Evolutionary conservation across 2,329 filamentous ascomycete genomes (phyloP), one percentile per base, ranked within the genome.

Genomic region (Elsinoe australis): DNA sequence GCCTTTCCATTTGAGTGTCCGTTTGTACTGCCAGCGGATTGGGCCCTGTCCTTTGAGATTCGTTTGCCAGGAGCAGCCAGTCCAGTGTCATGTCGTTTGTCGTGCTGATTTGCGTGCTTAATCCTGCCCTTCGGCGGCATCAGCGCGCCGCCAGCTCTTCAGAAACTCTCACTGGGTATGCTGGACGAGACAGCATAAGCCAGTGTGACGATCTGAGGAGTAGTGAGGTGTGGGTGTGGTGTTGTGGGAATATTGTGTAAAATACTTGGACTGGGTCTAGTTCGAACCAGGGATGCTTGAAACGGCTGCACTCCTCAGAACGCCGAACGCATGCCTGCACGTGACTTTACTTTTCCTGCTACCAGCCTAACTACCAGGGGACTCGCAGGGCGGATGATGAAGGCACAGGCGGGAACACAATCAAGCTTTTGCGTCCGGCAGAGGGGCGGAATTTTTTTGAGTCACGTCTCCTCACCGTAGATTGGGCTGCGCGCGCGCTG

Each of bases 81-180:
- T 63, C 87, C 87, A 82, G 86, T 88, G 71, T 95, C 88, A 71
- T 94, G 84, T 67, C 84, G 80, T 58, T 67, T 71, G 64, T 71
- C 67, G 61, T 69, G 68, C 64, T 66, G 63, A 62, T 69, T 68
- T 61, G 68, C 63, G 57, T 59, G 58, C 63, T 64, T 65, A 59
- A 60, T 63, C 60, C 67, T 69, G 60, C 59, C 61, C 63, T 68
- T 70, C 56, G 67, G 65, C 68, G 71, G 71, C 71, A 73, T 73
- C 61, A 67, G 63, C 58, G 55, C 52, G 53, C 54, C 58, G 57
- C 55, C 54, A 51, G 47, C 41, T 51, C 26, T 35, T 48, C 31
- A 48, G 45, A 24, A 48, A 39, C 8, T 34, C 19, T n/a, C 21
- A 46, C 29, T 18, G 21, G 35, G 31, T 33, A 29, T 41, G 48